A percentile compares a stretch with the other conserved stretches of the same genome.
Conservation (phyloP, 768 basidiomycete species). For the Boletus edulis region DNA sequence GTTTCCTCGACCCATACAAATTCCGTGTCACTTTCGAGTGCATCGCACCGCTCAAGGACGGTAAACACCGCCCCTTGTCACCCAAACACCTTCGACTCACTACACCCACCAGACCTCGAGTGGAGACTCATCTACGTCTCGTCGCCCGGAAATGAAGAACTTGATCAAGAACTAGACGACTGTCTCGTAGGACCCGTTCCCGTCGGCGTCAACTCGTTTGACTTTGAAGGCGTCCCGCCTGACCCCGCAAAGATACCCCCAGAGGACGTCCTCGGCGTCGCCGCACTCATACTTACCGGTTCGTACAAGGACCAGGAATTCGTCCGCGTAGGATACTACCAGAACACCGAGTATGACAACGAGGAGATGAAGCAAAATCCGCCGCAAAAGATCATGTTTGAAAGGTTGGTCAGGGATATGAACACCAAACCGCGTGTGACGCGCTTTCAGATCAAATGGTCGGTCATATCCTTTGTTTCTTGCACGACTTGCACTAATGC, state of each 20-base stretch:
- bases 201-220: slow-evolving; percentile 94
- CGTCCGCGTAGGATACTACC: slow-evolving; percentile 99
- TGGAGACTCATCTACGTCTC: slow-evolving; percentile 98
- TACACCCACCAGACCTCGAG: slow-evolving; percentile 71
- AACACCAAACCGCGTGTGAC: slow-evolving; percentile 93
- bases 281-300: slow-evolving; percentile 95
- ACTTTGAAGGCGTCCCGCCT: slow-evolving; percentile 88
- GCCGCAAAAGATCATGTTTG: slow-evolving; percentile 68
- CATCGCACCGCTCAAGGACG: slow-evolving; percentile 86
- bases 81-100: background rate
- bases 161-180: slow-evolving; percentile 96
- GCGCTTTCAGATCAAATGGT: slow-evolving; percentile 88
- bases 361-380: slow-evolving; percentile 83
- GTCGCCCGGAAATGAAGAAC: slow-evolving; percentile 84
- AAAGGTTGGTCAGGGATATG: slow-evolving; percentile 81
- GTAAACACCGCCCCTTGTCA: slow-evolving; percentile 37
- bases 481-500: background rate
- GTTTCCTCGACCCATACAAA: slow-evolving; percentile 86
- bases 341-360: slow-evolving; percentile 97
- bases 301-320: slow-evolving; percentile 97
- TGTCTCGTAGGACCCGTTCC: slow-evolving; percentile 98
- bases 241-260: slow-evolving; percentile 80
- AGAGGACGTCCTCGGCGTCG: slow-evolving; percentile 92
- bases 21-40: slow-evolving; percentile 98
- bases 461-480: slow-evolving; percentile 22